Percentiles rank a stretch among this genome's conserved stretches.
Evolutionary conservation across 2,329 filamentous ascomycete species (phyloP).

Genomic region (Penicillium crustosum): DNA sequence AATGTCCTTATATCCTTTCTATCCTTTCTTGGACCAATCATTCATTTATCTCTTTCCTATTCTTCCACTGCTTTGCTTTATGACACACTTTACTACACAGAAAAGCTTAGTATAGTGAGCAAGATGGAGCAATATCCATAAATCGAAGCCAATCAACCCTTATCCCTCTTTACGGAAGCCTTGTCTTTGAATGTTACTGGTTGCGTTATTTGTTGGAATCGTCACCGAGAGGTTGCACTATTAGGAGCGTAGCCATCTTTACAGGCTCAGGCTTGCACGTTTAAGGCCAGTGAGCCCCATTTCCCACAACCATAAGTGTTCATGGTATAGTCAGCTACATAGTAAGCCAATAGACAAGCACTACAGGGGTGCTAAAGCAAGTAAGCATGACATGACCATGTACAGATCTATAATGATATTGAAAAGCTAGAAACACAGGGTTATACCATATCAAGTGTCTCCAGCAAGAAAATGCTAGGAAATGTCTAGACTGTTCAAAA

Average conservation of each 20-base stretch:
- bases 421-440: not conserved
- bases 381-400: not conserved
- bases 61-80: too few relatives aligned
- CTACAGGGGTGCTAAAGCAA: not conserved
- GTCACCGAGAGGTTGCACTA: not conserved
- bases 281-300: too few relatives aligned
- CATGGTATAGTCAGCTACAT: not conserved
- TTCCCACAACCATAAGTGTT: not conserved
- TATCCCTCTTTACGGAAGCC: too few relatives aligned
- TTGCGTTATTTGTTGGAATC: not conserved
- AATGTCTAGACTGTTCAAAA: slow-evolving; percentile 16
- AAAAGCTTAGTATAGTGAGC: too few relatives aligned
- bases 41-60: too few relatives aligned
- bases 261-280: too few relatives aligned
- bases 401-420: slow-evolving; percentile 5
- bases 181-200: too few relatives aligned
- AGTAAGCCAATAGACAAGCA: not conserved
- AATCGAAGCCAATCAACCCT: too few relatives aligned
- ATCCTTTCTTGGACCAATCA: too few relatives aligned
- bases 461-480: not conserved
- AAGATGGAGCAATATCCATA: too few relatives aligned
- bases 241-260: not conserved
- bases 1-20: too few relatives aligned
- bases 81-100: too few relatives aligned
- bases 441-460: slow-evolving; percentile 5